phyloP scores from a whole-genome alignment of 2,329 filamentous ascomycete genomes.

The Ophiostoma sp. region DNA sequence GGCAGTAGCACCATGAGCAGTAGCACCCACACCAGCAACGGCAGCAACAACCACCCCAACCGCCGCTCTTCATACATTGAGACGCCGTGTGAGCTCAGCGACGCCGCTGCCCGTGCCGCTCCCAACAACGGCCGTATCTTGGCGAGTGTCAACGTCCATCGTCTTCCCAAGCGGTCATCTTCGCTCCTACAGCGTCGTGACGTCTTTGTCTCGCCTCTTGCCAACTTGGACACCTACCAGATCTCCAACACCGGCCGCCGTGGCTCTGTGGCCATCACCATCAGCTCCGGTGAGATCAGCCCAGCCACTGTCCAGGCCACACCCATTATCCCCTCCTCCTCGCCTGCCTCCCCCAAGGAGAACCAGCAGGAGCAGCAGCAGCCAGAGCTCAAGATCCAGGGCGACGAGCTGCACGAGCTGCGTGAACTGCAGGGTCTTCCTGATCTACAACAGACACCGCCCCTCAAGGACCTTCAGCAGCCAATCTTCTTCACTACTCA shows the following conservation, averaged over 20 bases:
- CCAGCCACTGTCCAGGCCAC: conserved; percentile 22
- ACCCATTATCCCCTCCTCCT: conserved; percentile 7
- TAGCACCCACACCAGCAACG: conserved; percentile 10
- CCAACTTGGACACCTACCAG: conserved; percentile 23
- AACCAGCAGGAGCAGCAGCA: not conserved
- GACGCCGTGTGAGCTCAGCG: not conserved
- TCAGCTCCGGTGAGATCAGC: conserved; percentile 28
- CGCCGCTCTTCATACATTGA: conserved; percentile 2
- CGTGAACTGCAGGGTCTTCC: conserved; percentile 20
- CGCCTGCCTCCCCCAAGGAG: conserved; percentile 14
- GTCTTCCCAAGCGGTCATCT: conserved; percentile 29
- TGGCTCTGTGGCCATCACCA: conserved; percentile 16
- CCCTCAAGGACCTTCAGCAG: conserved; percentile 22
- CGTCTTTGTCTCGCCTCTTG: conserved; percentile 25
- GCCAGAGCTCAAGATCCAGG: conserved; percentile 28
- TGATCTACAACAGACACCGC: conserved; percentile 15
- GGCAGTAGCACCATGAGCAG: conserved; percentile 21
- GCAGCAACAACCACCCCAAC: not conserved
- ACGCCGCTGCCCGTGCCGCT: not conserved
- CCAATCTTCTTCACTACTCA: not conserved
- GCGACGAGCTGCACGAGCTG: conserved; percentile 23
- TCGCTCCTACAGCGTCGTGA: conserved; percentile 31
- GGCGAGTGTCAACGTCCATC: conserved; percentile 23
- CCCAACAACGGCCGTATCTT: conserved; percentile 10
- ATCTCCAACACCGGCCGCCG: not conserved